Evolutionary conservation across 2,329 filamentous ascomycete genomes (phyloP), one percentile per base, ranked within the genome.

Genomic region (Aotearoamyces nothofagi): DNA sequence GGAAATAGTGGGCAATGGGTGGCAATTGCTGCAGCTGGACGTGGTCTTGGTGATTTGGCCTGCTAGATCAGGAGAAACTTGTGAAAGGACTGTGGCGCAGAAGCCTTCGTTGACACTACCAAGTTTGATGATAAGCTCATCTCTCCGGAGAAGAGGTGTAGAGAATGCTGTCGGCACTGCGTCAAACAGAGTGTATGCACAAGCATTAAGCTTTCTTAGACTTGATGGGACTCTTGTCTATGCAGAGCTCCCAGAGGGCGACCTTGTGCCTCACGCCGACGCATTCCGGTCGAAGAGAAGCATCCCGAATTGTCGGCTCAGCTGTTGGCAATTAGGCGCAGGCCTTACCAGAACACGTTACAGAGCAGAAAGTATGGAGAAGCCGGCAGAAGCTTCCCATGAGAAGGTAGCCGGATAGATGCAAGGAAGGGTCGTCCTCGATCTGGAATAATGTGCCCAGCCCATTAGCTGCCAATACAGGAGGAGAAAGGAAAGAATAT

Each of bases 31-130:
- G 66, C 68, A 15, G 69, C 69, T 0, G 71, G 71, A 24, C 69
- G 70, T 34, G 71, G 72, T 3, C 54, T 77, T n/a, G 71, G 74
- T 17, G 69, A 77, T 52, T 49, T 77, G 7, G 70, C 65, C 2
- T 57, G 61, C n/a, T 69, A 78, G 40, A 63, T 76, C 41, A 79
- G 79, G 47, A 64, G 67, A 39, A 41, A 63, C 9, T 44, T 78
- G 2, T 61, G 67, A 7, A 60, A 61, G 26, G 57, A 64, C 1
- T 69, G 59, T n/a, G 74, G 74, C 6, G 72, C 72, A 0, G 72
- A 78, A 44, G 61, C 66, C 38, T 79, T 78, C 50, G 55, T 79
- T 33, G 69, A 75, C 36, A 56, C 78, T 33, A 66, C 69, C 16
- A 54, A 61, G 32, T 60, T 40, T 20, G 54, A 61, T 31, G 57